Evolutionary conservation across 306 rosid genomes (phyloP), one percentile per base, ranked within the genome.

Genomic region (Pyrus pyrifolia): DNA sequence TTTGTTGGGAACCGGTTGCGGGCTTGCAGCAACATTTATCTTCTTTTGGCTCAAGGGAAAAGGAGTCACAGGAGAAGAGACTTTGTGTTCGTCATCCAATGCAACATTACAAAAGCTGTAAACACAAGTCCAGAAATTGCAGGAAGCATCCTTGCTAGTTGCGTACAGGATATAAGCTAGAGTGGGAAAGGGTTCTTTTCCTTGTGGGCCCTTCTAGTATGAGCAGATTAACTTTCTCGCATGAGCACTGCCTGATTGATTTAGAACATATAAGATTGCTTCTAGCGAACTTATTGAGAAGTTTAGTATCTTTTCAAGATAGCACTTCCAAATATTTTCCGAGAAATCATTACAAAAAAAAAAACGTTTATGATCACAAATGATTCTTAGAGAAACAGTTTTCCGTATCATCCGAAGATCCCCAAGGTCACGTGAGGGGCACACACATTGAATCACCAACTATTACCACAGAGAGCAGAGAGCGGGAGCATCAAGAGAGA

Each of bases 111-210:
- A 73, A 73, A 25, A 53, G 58, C 58, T 18, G 77, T 6, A 25
- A 38, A 73, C 45, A 74, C 61, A 29, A 18, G 78, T 38, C 62
- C 60, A 74, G 45, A 74, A 31, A 9, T 27, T 61, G 78, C 78
- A 62, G 59, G 30, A 27, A 44, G 22, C 23, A 44, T 42, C 59
- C 18, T 33, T 57, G 15, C 27, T 25, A 25, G 27, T 25, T 25
- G 27, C 76, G 7, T n/a, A 3, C 67, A 72, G 30, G 10, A 40
- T 44, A 21, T 1, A 25, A 40, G 68, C 58, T 18, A 11, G 60
- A 30, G 45, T 29, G 35, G 60, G 70, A 17, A 72, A 53, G 4
- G 10, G 5, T 22, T n/a, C 2, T 55, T 6, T 21, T 9, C 25
- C 22, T 33, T 31, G 33, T 57, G 1, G 60, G 65, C 49, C 65